Evolutionary conservation across 2,329 filamentous ascomycete species (phyloP).

Genomic region (Zelopaecilomyces penicillatus): DNA sequence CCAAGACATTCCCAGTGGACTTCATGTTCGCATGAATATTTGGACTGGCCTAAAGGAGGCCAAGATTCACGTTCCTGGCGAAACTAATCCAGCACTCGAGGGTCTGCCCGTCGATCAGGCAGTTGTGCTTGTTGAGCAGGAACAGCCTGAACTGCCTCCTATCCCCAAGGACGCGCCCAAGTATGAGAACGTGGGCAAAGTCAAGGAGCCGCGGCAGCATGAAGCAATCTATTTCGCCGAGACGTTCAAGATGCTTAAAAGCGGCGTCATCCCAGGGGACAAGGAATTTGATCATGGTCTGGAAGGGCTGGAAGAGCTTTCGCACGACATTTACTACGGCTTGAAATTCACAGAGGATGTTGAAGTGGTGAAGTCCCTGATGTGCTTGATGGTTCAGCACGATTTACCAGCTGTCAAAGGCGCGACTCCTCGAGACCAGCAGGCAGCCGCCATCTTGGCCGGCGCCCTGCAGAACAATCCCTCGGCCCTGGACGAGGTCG

Average conservation of each 20-base stretch:
- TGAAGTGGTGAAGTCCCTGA: constrained; percentile 43
- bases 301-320: constrained; percentile 51
- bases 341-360: constrained; percentile 51
- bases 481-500: constrained; percentile 45
- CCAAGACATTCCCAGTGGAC: constrained; percentile 55
- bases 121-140: constrained; percentile 46
- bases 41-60: constrained; percentile 56
- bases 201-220: constrained; percentile 40
- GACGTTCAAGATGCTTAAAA: constrained; percentile 40
- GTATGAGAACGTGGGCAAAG: constrained; percentile 49
- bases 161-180: constrained; percentile 43
- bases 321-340: constrained; percentile 64
- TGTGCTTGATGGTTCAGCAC: constrained; percentile 42
- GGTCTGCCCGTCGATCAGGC: constrained; percentile 45
- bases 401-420: constrained; percentile 17
- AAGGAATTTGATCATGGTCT: constrained; percentile 41
- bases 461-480: constrained; percentile 58
- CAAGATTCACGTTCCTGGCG: constrained; percentile 53
- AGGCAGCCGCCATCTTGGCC: constrained; percentile 50
- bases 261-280: constrained; percentile 22
- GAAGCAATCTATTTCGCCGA: constrained; percentile 20
- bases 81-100: constrained; percentile 37
- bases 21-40: constrained; percentile 60
- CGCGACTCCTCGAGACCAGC: constrained; percentile 33
- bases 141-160: constrained; percentile 24